Base-by-base conservation (phyloP, 169 alveolate genomes). In the Plasmodium yoelii region DNA sequence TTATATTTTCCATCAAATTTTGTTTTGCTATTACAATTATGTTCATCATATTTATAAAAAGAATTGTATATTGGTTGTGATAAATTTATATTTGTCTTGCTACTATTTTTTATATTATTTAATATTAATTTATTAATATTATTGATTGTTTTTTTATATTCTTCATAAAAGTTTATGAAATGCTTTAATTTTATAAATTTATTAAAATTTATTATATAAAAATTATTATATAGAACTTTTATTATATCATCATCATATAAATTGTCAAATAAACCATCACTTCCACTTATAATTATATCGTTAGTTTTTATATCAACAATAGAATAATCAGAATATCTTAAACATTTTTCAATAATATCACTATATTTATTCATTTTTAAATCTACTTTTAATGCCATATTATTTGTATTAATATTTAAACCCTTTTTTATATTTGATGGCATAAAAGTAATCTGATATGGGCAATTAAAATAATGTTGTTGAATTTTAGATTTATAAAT, bases 401-500 rank as follows among this genome's bases (percentile, higher is more conserved):
- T 65, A 15, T 39, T 13, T 26, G 47, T 57, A 12, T 47, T 24
- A 42, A 9, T 82, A 7, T 42, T 19, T 15, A 68, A 9, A 28
- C 22, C 15, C 19, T 42, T 24, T 10, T 42, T 70, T n/a, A 82
- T 18, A 18, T 69, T 69, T 53, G 73, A 22, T 28, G 84, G 84
- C 84, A 68, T 82, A 72, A 55, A 82, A 2, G 82, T 82, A 53
- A 69, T 82, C 47, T 82, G 90, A 60, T 55, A 82, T n/a, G 90
- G 90, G 15, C 90, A 82, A 68, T 82, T 82, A 47, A 82, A 82
- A 82, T 82, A 82, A 68, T 82, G 90, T 47, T 82, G 90, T 47
- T 82, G 90, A n/a, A 82, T 71, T 82, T 82, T 82, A 2, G 90
- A 82, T 57, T 82, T 82, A 42, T 67, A 69, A 68, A 82, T 68